Evolutionary conservation across 148 eudicot species (phyloP).

Genomic region (Chenopodium berlandieri): DNA sequence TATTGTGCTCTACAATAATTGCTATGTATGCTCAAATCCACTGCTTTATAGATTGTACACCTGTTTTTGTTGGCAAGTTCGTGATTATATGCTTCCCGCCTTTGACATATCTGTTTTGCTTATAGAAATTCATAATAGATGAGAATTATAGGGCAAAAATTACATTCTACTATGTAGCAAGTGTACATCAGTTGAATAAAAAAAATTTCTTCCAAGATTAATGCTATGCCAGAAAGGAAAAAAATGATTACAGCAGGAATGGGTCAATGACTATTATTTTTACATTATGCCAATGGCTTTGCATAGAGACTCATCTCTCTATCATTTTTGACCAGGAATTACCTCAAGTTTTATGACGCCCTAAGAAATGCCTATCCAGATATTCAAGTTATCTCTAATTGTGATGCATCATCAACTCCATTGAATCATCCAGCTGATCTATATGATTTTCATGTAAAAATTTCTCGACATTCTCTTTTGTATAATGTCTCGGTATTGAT

Average conservation of each 20-base stretch:
- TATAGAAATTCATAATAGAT: not conserved
- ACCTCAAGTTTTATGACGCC: slow-evolving; percentile 68
- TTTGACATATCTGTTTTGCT: not conserved
- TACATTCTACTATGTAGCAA: not conserved
- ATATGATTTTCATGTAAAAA: slow-evolving; percentile 82
- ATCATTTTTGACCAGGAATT: slow-evolving; percentile 54
- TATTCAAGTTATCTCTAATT: slow-evolving; percentile 74
- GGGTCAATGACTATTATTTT: not conserved
- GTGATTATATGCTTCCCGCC: not conserved
- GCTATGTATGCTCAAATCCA: not conserved
- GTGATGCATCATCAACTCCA: slow-evolving; percentile 57
- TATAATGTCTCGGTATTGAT: not conserved
- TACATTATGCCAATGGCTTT: slow-evolving; percentile 10
- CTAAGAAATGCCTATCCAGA: slow-evolving; percentile 75
- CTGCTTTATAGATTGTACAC: not conserved
- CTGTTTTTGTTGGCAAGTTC: not conserved
- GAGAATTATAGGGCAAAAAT: not conserved
- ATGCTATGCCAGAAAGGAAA: not conserved
- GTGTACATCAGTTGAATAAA: not conserved
- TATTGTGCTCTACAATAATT: not conserved
- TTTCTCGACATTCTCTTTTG: slow-evolving; percentile 15
- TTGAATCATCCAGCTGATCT: slow-evolving; percentile 89
- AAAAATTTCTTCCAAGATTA: not conserved
- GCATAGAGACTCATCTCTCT: slow-evolving; percentile 7
- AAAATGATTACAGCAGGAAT: not conserved